Base-by-base conservation (phyloP, 805 yeast genomes). In the Teunomyces pallodes region DNA sequence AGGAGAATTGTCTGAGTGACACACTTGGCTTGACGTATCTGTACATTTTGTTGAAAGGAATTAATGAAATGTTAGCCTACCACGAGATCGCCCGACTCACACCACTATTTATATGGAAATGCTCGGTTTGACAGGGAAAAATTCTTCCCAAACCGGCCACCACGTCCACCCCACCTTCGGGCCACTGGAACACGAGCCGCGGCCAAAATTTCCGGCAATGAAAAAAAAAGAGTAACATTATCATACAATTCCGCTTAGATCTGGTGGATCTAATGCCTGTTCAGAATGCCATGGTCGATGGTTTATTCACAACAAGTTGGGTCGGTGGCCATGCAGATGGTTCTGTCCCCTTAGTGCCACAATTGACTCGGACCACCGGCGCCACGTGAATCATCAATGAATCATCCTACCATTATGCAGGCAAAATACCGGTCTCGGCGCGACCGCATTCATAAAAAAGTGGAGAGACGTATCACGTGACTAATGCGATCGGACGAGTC, bases 11-110 rank as follows among this genome's bases (percentile, higher is more conserved):
- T 35, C 47, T 45, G 32, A 32, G 13, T n/a, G 38, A 38, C 38
- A 45, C 26, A 38, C 52, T 42, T 17, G 46, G 42, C 38, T 41
- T 46, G 43, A 46, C 40, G 17, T 35, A 44, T 46, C 45, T 46
- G 31, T 46, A 46, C 48, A 46, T 46, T 27, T 36, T 44, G 14
- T 10, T 14, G 27, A 8, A 32, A 32, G 35, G 14, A 32, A 32
- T 20, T 20, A 20, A 20, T 20, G 1, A 5, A 20, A 20, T 17
- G 24, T 20, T 20, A 20, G 24, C 24, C 24, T 5, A 6, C 24
- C 24, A 20, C 24, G 24, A 20, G 24, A 20, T 20, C 24, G 24
- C 6, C 24, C 9, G 36, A 26, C 41, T 38, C 41, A 38, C 41
- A 38, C 41, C 41, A 38, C 41, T 38, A 38, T 38, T 38, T 38